Evolutionary conservation across 768 basidiomycete genomes (phyloP).

Genomic region (Postia placenta): DNA sequence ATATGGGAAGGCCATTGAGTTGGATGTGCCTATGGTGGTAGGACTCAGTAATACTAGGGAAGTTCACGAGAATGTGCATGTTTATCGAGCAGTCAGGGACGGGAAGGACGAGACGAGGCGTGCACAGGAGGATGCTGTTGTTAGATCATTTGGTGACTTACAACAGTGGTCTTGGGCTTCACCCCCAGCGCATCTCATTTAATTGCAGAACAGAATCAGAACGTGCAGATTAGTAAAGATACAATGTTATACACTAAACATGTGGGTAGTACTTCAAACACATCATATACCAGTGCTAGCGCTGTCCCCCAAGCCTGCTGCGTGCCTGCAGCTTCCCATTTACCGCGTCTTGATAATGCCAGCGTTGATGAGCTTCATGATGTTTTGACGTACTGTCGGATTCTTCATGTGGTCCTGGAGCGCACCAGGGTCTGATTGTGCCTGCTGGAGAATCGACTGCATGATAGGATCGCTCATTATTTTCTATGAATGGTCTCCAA

Average conservation of each 20-base stretch:
- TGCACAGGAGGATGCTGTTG: constrained; percentile 39
- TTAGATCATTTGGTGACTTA: constrained; percentile 36
- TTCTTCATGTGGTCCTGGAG: constrained; percentile 98
- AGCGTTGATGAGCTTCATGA: constrained; percentile 85
- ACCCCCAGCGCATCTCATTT: too few relatives aligned
- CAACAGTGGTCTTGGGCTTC: constrained; percentile 56
- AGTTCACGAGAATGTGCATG: constrained; percentile 66
- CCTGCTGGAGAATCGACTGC: constrained; percentile 93
- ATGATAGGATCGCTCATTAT: constrained; percentile 91
- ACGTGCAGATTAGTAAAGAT: not conserved
- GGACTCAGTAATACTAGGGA: constrained; percentile 68
- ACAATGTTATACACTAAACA: constrained; percentile 5
- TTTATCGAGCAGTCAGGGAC: constrained; percentile 58
- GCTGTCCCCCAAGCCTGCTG: not conserved
- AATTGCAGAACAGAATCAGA: too few relatives aligned
- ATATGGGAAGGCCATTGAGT: constrained; percentile 40
- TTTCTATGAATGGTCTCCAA: constrained; percentile 35
- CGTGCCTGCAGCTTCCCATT: constrained; percentile 14
- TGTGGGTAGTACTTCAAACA: not conserved
- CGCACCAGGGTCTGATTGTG: constrained; percentile 82
- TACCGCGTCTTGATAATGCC: constrained; percentile 88
- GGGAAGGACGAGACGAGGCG: constrained; percentile 29
- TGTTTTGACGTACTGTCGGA: constrained; percentile 70
- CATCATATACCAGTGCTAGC: not conserved
- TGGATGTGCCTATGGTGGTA: constrained; percentile 56